Percentiles rank a stretch among this genome's conserved stretches.
Conservation (phyloP, 2,329 filamentous ascomycete species). For the Beauveria caledonica region DNA sequence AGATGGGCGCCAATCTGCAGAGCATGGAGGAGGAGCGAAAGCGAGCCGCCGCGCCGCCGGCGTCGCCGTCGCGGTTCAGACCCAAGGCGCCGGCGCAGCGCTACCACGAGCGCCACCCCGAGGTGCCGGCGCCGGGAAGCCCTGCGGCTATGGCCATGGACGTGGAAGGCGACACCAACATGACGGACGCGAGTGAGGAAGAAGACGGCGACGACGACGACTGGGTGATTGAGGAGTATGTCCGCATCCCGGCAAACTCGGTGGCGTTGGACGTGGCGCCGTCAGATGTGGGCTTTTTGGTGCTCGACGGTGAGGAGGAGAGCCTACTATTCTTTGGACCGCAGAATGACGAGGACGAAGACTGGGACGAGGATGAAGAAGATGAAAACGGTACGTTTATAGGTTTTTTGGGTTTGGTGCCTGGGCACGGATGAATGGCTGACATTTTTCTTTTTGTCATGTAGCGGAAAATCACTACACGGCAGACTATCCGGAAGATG, state of each 20-base stretch:
- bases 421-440: not conserved
- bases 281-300: conserved; percentile 46
- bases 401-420: not conserved
- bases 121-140: conserved; percentile 17
- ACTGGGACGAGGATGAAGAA: conserved; percentile 50
- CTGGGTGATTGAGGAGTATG: conserved; percentile 57
- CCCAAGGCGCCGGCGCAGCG: conserved; percentile 48
- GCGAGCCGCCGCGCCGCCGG: not conserved
- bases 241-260: conserved; percentile 48
- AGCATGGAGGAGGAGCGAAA: conserved; percentile 35
- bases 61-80: conserved; percentile 30
- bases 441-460: not conserved
- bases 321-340: conserved; percentile 52
- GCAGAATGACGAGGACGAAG: conserved; percentile 54
- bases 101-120: conserved; percentile 48
- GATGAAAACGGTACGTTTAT: conserved; percentile 52
- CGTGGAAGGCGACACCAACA: conserved; percentile 25
- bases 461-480: conserved; percentile 70
- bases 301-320: conserved; percentile 51
- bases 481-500: conserved; percentile 74
- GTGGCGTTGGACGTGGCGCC: conserved; percentile 39
- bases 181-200: conserved; percentile 33
- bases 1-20: conserved; percentile 47
- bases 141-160: conserved; percentile 1
- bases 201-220: conserved; percentile 43